Base-by-base conservation (phyloP, 2,329 filamentous ascomycete genomes). In the Pestalotiopsis sp. region DNA sequence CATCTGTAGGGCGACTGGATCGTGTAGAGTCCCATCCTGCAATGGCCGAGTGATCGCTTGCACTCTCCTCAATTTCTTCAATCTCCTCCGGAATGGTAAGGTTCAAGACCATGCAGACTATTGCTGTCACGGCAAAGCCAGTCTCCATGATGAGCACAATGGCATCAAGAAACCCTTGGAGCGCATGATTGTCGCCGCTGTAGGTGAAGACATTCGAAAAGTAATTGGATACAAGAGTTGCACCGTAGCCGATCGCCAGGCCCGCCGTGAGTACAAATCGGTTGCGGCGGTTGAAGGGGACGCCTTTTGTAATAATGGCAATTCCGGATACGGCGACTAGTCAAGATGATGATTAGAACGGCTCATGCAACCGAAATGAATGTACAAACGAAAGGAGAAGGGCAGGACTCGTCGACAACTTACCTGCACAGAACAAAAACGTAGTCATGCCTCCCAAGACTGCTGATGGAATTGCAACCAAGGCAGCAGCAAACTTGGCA, bases 201-300 rank as follows among this genome's bases (percentile, higher is more conserved):
- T 95, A 95, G 3, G 90, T 92, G 77, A 96, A 94, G 66, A 96
- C 88, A 70, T 87, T 85, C 69, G 82, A 78, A 75, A 93, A 94
- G 84, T 92, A 94, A 38, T 80, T 87, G 0, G 89, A 88, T 2
- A 92, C 86, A 0, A 92, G 81, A 0, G 90, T 92, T 11, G 90
- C 90, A 68, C 90, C 90, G 71, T 93, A 93, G 39, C 93, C 93
- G 36, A 95, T 82, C 0, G 92, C 86, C 39, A 96, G 82, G 0
- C 91, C 88, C 0, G 92, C 91, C 0, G 93, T 94, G 12, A 96
- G 85, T 74, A 96, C 93, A 81, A 96, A 96, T 27, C 93, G 87
- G 74, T 92, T 95, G 65, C 93, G 89, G 49, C 93, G 88, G n/a
- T 88, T 94, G 77, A 95, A 95, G 0, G 88, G 86, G 2, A 92